A percentile compares a stretch with the other conserved stretches of the same genome.
Conservation (phyloP, 2,329 filamentous ascomycete genomes). For the Podosphaera aphanis region DNA sequence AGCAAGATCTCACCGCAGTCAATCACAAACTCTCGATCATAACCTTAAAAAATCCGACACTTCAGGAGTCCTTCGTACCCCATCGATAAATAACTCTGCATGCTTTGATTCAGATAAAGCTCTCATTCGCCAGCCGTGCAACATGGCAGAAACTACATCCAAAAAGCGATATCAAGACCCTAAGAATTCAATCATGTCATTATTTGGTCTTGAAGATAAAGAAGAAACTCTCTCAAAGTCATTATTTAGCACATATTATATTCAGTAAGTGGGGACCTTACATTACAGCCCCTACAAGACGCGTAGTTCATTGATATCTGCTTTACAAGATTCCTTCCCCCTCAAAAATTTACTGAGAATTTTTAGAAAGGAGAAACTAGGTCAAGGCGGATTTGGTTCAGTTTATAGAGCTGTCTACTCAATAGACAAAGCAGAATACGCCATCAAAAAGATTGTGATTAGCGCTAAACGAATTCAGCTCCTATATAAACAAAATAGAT, state of each 20-base stretch:
- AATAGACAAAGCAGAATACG: constrained; percentile 37
- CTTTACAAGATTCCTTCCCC: no score
- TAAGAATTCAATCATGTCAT: no score
- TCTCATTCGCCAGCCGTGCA: constrained; percentile 1
- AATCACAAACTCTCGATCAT: background rate
- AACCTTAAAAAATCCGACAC: no score
- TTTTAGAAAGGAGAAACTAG: constrained; percentile 1
- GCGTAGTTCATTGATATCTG: no score
- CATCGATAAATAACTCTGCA: background rate
- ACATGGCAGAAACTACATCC: background rate
- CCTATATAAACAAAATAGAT: constrained; percentile 1
- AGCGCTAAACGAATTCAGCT: constrained; percentile 14
- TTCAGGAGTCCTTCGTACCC: no score
- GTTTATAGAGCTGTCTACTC: constrained; percentile 38
- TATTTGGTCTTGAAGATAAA: no score
- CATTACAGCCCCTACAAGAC: no score
- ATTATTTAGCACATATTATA: no score
- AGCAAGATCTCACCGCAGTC: constrained; percentile 1
- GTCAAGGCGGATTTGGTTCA: constrained; percentile 37
- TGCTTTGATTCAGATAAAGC: constrained; percentile 1
- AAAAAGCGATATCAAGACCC: no score
- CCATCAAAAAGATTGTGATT: constrained; percentile 40
- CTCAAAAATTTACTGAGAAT: no score
- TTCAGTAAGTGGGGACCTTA: no score
- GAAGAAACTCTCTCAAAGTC: no score